phyloP scores from a whole-genome alignment of 2,329 filamentous ascomycete genomes.

The Pleoardoris graminearum region DNA sequence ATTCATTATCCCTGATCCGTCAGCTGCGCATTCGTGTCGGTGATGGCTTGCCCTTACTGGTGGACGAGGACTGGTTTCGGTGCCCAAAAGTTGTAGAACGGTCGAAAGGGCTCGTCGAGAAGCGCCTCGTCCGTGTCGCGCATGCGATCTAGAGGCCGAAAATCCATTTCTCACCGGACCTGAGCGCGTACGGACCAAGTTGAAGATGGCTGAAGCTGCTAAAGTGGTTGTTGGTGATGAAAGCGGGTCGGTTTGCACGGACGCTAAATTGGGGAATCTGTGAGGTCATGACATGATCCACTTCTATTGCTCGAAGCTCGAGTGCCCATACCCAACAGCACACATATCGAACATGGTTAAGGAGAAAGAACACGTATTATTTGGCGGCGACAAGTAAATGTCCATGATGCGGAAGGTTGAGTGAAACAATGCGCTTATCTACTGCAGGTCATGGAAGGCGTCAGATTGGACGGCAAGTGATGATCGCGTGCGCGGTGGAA shows the following conservation, averaged over 20 bases:
- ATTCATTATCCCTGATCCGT: conserved; percentile 44
- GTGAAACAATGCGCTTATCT: background rate
- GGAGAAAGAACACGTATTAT: conserved; percentile 26
- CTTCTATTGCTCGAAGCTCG: background rate
- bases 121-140: conserved; percentile 35
- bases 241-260: background rate
- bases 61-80: conserved; percentile 53
- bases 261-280: conserved; percentile 2
- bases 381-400: conserved; percentile 36
- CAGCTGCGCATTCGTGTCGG: background rate
- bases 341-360: conserved; percentile 21
- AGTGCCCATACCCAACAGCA: background rate
- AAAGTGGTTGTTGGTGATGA: background rate
- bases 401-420: background rate
- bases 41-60: conserved; percentile 32
- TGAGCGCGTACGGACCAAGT: background rate
- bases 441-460: conserved; percentile 60
- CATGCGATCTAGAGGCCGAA: conserved; percentile 32
- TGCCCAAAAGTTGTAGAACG: conserved; percentile 56
- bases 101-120: conserved; percentile 50
- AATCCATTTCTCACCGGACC: conserved; percentile 34
- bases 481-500: conserved; percentile 76
- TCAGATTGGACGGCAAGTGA: conserved; percentile 70
- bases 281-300: conserved; percentile 1
- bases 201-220: background rate